Conservation (phyloP, 2,329 filamentous ascomycete genomes). For the Aureobasidium pullulans region DNA sequence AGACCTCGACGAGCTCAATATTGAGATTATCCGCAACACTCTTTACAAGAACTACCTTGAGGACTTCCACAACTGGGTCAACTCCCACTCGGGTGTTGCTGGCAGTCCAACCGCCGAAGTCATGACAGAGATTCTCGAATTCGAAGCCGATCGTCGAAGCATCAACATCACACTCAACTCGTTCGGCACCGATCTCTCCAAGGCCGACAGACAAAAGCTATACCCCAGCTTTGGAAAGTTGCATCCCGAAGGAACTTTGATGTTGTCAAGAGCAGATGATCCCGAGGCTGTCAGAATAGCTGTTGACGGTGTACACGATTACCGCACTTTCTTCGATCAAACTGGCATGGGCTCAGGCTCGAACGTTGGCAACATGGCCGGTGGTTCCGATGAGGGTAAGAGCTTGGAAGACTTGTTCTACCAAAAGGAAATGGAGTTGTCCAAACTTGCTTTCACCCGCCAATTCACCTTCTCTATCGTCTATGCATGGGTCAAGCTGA, state of each 20-base stretch:
- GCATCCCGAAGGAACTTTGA: conserved; percentile 88
- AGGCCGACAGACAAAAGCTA: conserved; percentile 89
- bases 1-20: conserved; percentile 96
- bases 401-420: conserved; percentile 98
- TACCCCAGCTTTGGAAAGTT: conserved; percentile 88
- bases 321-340: conserved; percentile 93
- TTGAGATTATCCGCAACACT: conserved; percentile 97
- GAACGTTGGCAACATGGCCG: conserved; percentile 75
- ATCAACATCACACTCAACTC: conserved; percentile 99
- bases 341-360: conserved; percentile 63
- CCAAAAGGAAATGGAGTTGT: conserved; percentile 98
- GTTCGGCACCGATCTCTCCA: conserved; percentile 91
- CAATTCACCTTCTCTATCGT: conserved; percentile 94
- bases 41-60: conserved; percentile 99
- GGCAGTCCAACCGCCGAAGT: conserved; percentile 87
- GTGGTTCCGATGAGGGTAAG: conserved; percentile 73
- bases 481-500: conserved; percentile 94
- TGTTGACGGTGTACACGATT: conserved; percentile 87
- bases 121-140: conserved; percentile 93
- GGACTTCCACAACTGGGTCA: conserved; percentile 93
- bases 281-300: conserved; percentile 88
- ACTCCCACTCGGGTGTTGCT: conserved; percentile 74
- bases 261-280: conserved; percentile 92
- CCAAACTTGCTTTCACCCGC: conserved; percentile 87
- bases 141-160: conserved; percentile 89